phyloP scores from a whole-genome alignment of 2,329 filamentous ascomycete species.

The Fusarium subtropicale region DNA sequence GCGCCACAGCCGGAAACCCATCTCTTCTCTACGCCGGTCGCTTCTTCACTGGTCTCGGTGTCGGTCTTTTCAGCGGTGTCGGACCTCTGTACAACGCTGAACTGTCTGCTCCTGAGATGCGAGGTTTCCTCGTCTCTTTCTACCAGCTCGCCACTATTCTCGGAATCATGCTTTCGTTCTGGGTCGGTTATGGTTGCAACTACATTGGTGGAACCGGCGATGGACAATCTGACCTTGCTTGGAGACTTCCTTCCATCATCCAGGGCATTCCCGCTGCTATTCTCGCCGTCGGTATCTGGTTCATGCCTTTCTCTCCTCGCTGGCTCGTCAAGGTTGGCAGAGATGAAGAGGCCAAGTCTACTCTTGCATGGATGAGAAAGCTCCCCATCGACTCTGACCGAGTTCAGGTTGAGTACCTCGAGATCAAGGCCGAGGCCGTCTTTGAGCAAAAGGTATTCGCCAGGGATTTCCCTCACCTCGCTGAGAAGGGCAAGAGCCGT shows the following conservation, averaged over 20 bases:
- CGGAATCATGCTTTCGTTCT: conserved; percentile 62
- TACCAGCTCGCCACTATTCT: conserved; percentile 64
- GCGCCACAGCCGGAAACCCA: conserved; percentile 54
- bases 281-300: conserved; percentile 77
- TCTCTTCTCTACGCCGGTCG: conserved; percentile 60
- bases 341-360: conserved; percentile 69
- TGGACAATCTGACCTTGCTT: conserved; percentile 56
- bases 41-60: conserved; percentile 62
- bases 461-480: conserved; percentile 64
- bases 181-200: conserved; percentile 59
- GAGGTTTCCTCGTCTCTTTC: conserved; percentile 72
- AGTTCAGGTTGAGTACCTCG: conserved; percentile 80
- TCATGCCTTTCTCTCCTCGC: conserved; percentile 82
- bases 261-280: conserved; percentile 60
- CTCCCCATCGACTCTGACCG: conserved; percentile 69
- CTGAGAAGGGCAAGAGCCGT: conserved; percentile 56
- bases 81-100: conserved; percentile 64
- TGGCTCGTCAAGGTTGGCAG: conserved; percentile 80
- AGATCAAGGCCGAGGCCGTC: conserved; percentile 81
- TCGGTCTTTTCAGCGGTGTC: conserved; percentile 60
- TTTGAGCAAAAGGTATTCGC: conserved; percentile 79
- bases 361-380: conserved; percentile 26
- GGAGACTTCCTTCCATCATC: conserved; percentile 60
- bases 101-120: conserved; percentile 71
- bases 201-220: conserved; percentile 61